phyloP scores from a whole-genome alignment of 2,329 filamentous ascomycete species.

The Scolecobasidium constrictum region DNA sequence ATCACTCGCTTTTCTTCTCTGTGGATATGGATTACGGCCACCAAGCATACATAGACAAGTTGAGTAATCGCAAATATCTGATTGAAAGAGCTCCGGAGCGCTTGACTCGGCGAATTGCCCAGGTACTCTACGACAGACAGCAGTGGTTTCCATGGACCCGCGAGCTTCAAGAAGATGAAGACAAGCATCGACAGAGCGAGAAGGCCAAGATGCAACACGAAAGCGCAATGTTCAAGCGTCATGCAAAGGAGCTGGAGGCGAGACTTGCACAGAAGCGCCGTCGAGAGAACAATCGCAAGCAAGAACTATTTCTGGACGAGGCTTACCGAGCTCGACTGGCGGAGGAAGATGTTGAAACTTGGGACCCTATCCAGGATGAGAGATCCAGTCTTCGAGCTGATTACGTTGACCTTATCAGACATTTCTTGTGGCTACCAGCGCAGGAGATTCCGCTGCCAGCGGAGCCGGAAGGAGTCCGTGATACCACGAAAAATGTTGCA shows the following conservation, averaged over 20 bases:
- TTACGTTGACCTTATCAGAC: conserved; percentile 34
- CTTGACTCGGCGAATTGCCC: conserved; percentile 30
- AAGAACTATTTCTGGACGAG: conserved; percentile 34
- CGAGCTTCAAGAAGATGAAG: conserved; percentile 34
- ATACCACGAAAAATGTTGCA: too few species aligned
- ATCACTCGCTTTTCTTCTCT: conserved; percentile 33
- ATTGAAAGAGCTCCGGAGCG: conserved; percentile 31
- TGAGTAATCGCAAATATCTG: conserved; percentile 26
- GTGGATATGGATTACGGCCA: conserved; percentile 33
- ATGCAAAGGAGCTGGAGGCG: conserved; percentile 33
- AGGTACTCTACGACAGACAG: conserved; percentile 34
- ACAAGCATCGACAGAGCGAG: conserved; percentile 35
- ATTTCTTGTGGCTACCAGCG: conserved; percentile 37
- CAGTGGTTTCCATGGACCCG: conserved; percentile 40
- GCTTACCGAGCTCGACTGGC: conserved; percentile 30
- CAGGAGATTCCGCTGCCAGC: too few species aligned
- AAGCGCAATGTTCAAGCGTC: conserved; percentile 35
- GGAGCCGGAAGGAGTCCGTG: too few species aligned
- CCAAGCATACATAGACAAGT: conserved; percentile 27
- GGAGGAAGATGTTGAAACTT: conserved; percentile 28
- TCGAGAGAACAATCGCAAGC: conserved; percentile 31
- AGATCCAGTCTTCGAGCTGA: conserved; percentile 32
- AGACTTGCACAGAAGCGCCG: conserved; percentile 27
- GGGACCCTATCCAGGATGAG: conserved; percentile 40
- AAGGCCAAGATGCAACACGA: conserved; percentile 39